Evolutionary conservation across 352 stramenopile genomes (phyloP).

Genomic region (Globisporangium solare): DNA sequence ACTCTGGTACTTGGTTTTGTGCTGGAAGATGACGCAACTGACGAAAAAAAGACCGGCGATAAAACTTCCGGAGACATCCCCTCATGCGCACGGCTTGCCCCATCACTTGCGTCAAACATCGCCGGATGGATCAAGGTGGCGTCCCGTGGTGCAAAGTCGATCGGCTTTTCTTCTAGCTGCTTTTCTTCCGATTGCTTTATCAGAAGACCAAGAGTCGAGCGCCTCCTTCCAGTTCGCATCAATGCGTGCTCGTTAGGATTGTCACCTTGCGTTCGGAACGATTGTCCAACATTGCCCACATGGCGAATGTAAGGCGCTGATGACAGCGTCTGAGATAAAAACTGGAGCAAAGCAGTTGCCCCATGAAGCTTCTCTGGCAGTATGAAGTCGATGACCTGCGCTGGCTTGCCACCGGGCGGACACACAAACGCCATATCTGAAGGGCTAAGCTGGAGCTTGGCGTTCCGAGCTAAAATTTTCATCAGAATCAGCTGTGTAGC

Average conservation of each 20-base stretch:
- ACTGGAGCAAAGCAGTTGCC: conserved; percentile 36
- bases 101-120: conserved; percentile 12
- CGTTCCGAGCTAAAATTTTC: conserved; percentile 81
- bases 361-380: conserved; percentile 35
- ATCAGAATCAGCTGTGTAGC: conserved; percentile 82
- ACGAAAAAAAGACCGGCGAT: conserved; percentile 17
- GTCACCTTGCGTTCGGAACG: conserved; percentile 1
- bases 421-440: conserved; percentile 78
- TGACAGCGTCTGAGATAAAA: conserved; percentile 59
- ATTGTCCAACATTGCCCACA: conserved; percentile 22
- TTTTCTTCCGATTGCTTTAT: not conserved
- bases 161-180: not conserved
- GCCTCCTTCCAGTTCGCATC: conserved; percentile 3
- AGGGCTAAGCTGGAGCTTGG: conserved; percentile 77
- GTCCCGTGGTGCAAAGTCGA: not conserved
- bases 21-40: not conserved
- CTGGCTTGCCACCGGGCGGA: conserved; percentile 34
- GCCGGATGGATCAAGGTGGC: conserved; percentile 12
- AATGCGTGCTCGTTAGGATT: not conserved
- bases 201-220: conserved; percentile 2
- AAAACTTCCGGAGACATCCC: conserved; percentile 3
- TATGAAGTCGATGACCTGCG: conserved; percentile 38
- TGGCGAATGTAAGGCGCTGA: conserved; percentile 52
- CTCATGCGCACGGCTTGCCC: not conserved
- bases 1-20: not conserved